Evolutionary conservation across 1,284 basidiomycete genomes (phyloP).

Genomic region (Amylostereum areolatum): DNA sequence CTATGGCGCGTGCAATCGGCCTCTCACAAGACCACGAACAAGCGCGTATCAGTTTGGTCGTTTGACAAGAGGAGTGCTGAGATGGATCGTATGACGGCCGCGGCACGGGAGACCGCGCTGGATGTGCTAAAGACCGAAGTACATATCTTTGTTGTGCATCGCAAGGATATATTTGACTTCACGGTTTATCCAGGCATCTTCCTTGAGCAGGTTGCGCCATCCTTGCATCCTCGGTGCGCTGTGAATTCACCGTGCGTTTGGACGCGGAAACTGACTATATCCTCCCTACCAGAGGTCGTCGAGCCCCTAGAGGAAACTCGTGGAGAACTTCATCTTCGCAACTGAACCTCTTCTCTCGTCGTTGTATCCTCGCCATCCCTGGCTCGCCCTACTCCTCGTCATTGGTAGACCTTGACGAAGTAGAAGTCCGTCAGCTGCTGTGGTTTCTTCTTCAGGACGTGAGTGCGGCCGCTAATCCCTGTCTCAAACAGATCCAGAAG

Average conservation of each 20-base stretch:
- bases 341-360: conserved; percentile 86
- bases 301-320: conserved; percentile 96
- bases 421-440: conserved; percentile 57
- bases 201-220: conserved; percentile 83
- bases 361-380: conserved; percentile 68
- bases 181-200: conserved; percentile 58
- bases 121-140: conserved; percentile 90
- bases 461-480: too few species aligned
- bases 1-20: conserved; percentile 84
- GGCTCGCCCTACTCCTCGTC: conserved; percentile 49
- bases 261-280: not conserved
- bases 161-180: conserved; percentile 1
- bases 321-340: conserved; percentile 84
- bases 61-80: conserved; percentile 80
- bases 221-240: conserved; percentile 82
- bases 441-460: too few species aligned
- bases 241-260: not conserved
- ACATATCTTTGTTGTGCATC: conserved; percentile 20
- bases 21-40: conserved; percentile 81
- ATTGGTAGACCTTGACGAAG: conserved; percentile 77
- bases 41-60: conserved; percentile 86
- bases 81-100: conserved; percentile 57
- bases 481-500: conserved; percentile 90
- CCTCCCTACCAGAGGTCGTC: conserved; percentile 72
- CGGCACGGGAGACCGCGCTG: conserved; percentile 65